Evolutionary conservation across 1,139 yeast genomes (phyloP).

Genomic region (Lodderomyces metapsilosis): DNA sequence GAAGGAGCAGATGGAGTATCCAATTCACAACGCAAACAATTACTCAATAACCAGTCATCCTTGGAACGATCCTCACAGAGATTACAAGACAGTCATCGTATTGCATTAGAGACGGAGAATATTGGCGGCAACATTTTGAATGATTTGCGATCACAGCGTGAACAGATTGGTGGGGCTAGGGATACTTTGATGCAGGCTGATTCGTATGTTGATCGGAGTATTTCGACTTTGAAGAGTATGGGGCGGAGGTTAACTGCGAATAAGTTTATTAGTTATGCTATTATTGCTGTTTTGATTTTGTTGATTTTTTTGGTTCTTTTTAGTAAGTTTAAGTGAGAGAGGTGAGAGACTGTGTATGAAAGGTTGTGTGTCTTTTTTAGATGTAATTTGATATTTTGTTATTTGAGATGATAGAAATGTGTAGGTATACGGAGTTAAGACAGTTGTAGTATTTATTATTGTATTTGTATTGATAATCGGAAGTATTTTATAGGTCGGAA

Average conservation of each 20-base stretch:
- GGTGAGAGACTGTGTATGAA: not conserved
- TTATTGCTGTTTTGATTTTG: slow-evolving; percentile 81
- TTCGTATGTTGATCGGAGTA: slow-evolving; percentile 84
- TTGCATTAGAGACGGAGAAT: slow-evolving; percentile 89
- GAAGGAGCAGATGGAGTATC: slow-evolving; percentile 24
- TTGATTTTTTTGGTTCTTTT: slow-evolving; percentile 83
- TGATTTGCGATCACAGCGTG: slow-evolving; percentile 90
- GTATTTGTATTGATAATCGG: slow-evolving; percentile 1
- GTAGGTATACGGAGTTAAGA: too few species aligned
- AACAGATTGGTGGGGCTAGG: slow-evolving; percentile 83
- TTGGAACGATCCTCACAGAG: slow-evolving; percentile 83
- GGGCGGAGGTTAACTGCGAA: slow-evolving; percentile 94
- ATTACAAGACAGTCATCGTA: slow-evolving; percentile 80
- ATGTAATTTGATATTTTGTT: not conserved
- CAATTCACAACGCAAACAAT: slow-evolving; percentile 76
- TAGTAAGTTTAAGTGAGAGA: slow-evolving; percentile 57
- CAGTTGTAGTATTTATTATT: not conserved
- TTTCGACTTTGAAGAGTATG: slow-evolving; percentile 87
- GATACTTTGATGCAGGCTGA: slow-evolving; percentile 88
- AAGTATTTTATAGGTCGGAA: not conserved
- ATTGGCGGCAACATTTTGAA: slow-evolving; percentile 90
- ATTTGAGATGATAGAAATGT: too few species aligned
- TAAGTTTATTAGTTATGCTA: slow-evolving; percentile 90
- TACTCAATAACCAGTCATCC: slow-evolving; percentile 75
- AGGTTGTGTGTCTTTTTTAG: not conserved